Conservation (phyloP, 2,329 filamentous ascomycete species). For the Lojkania enalia region DNA sequence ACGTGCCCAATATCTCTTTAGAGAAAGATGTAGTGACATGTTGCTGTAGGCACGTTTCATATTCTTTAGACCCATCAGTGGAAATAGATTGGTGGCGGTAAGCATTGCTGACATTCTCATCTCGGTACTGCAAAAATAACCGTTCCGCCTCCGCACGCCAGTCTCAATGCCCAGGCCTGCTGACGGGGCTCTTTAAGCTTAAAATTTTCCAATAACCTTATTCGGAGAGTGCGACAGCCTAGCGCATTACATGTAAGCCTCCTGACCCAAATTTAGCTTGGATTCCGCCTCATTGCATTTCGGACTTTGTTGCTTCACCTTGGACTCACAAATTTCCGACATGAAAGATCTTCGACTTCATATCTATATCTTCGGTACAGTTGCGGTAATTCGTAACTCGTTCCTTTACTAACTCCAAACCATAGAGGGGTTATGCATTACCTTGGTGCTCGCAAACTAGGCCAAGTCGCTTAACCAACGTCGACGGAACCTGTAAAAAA, state of each 20-base stretch:
- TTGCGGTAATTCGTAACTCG: constrained; percentile 49
- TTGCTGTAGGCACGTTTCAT: too few relatives aligned
- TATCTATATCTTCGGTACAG: constrained; percentile 45
- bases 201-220: background rate
- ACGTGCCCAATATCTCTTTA: background rate
- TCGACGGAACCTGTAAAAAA: too few relatives aligned
- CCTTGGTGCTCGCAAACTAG: constrained; percentile 25
- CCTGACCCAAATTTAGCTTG: background rate
- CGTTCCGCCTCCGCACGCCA: background rate
- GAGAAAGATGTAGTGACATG: background rate
- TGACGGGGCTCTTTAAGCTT: background rate
- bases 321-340: constrained; percentile 48
- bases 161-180: background rate
- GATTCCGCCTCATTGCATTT: background rate
- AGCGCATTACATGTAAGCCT: background rate
- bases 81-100: too few relatives aligned
- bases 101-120: too few relatives aligned
- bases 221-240: background rate
- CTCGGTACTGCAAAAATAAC: too few relatives aligned
- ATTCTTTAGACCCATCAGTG: too few relatives aligned
- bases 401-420: constrained; percentile 48
- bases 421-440: constrained; percentile 37
- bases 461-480: too few relatives aligned
- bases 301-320: constrained; percentile 39
- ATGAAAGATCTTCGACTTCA: constrained; percentile 46